A percentile compares a stretch with the other conserved stretches of the same genome.
Conservation (phyloP, 192 early-diverging fungal genomes). For the Mortierella alpina region DNA sequence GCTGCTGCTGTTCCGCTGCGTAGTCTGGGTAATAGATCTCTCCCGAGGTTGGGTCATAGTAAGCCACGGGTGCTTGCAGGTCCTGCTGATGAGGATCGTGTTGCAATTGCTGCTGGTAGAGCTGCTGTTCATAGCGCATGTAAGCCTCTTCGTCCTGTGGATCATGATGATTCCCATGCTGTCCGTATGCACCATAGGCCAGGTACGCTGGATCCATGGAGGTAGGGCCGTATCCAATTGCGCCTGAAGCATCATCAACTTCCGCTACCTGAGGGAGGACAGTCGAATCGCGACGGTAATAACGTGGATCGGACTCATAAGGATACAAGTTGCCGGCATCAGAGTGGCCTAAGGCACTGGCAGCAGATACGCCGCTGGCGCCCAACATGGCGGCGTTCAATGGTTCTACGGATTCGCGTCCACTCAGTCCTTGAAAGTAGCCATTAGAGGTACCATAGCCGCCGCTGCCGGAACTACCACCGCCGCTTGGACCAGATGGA, state of each 20-base stretch:
- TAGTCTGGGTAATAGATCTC: not conserved
- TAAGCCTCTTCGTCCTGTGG: constrained; percentile 10
- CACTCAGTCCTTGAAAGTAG: constrained; percentile 1
- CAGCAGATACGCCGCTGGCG: not conserved
- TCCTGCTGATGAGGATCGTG: not conserved
- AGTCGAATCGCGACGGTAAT: not conserved
- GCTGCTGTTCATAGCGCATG: constrained; percentile 11
- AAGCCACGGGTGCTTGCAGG: constrained; percentile 13
- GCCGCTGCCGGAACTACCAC: not conserved
- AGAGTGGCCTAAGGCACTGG: not conserved
- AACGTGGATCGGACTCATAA: constrained; percentile 15
- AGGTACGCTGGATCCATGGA: constrained; percentile 5
- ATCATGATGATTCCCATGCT: constrained; percentile 2
- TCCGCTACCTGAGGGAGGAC: not conserved
- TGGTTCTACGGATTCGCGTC: constrained; percentile 2
- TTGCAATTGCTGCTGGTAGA: constrained; percentile 8
- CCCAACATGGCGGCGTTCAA: constrained; percentile 5
- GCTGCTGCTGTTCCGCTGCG: not conserved
- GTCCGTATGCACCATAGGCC: constrained; percentile 1
- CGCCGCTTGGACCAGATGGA: not conserved
- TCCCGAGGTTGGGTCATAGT: constrained; percentile 8
- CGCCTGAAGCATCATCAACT: not conserved
- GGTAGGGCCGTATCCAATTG: not conserved
- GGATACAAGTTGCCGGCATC: constrained; percentile 10
- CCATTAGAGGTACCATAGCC: not conserved